phyloP scores from a whole-genome alignment of 2,329 filamentous ascomycete species.

The Dryadomyces sulphureus region DNA sequence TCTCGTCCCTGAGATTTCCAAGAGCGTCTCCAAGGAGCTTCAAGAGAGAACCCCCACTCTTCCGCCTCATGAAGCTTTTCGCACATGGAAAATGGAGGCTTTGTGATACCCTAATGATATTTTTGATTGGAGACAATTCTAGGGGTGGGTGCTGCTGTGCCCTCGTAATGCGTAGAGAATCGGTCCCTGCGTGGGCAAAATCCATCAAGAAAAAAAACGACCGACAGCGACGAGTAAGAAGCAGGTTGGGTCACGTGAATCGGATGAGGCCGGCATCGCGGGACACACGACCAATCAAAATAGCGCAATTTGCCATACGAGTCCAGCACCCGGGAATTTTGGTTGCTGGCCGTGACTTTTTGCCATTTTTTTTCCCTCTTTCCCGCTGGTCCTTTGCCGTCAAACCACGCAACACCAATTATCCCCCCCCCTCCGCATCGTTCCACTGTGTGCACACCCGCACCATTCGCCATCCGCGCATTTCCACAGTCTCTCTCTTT shows the following conservation, averaged over 20 bases:
- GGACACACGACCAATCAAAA: conserved; percentile 9
- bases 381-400: not conserved
- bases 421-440: not conserved
- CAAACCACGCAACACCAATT: not conserved
- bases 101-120: conserved; percentile 7
- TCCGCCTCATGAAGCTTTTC: not conserved
- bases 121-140: not conserved
- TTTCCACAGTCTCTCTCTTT: not conserved
- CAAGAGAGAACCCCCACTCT: not conserved
- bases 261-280: conserved; percentile 9
- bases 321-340: conserved; percentile 1
- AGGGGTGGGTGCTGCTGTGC: not conserved
- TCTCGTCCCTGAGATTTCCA: no score
- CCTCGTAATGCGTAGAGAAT: not conserved
- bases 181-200: no score
- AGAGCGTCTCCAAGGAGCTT: no score
- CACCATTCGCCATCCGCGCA: not conserved
- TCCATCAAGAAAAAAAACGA: no score
- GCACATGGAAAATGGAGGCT: not conserved
- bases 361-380: not conserved
- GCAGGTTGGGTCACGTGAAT: conserved; percentile 8
- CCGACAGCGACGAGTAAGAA: not conserved
- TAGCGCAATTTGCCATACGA: conserved; percentile 11
- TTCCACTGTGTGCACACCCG: not conserved
- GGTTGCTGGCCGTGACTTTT: not conserved